A percentile compares a stretch with the other conserved stretches of the same genome.
Evolutionary conservation across 768 basidiomycete genomes (phyloP).

Genomic region (Hericium coralloides): DNA sequence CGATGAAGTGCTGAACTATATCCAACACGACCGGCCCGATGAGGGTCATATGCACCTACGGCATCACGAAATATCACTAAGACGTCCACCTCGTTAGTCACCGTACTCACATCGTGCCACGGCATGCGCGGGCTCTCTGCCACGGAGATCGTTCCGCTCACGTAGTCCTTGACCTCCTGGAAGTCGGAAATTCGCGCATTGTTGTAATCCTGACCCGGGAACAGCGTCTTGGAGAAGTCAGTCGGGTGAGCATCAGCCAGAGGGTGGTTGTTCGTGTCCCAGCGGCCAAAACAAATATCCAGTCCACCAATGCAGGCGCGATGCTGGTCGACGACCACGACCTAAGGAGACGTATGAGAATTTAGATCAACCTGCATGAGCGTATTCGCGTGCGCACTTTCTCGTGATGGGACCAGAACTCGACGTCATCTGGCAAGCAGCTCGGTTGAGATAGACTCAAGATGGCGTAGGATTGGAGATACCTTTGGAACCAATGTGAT

Average conservation of each 20-base stretch:
- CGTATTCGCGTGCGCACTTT: conserved; percentile 32
- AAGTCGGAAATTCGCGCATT: conserved; percentile 85
- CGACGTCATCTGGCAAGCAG: conserved; percentile 46
- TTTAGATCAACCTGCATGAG: background rate
- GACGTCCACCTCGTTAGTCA: background rate
- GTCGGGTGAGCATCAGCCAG: conserved; percentile 91
- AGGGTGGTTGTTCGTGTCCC: conserved; percentile 89
- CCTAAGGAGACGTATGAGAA: conserved; percentile 19
- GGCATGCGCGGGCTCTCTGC: conserved; percentile 76
- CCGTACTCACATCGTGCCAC: conserved; percentile 80
- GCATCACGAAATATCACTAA: background rate
- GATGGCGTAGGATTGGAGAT: background rate
- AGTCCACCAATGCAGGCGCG: conserved; percentile 86
- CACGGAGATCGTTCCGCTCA: conserved; percentile 58
- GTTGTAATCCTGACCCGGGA: conserved; percentile 93
- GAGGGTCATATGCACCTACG: conserved; percentile 76
- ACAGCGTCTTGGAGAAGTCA: conserved; percentile 70
- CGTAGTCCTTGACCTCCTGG: conserved; percentile 66
- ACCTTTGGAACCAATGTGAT: conserved; percentile 80
- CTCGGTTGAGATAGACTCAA: background rate
- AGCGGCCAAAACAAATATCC: conserved; percentile 94
- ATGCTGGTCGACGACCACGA: conserved; percentile 84
- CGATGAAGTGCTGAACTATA: conserved; percentile 86
- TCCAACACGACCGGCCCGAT: conserved; percentile 80
- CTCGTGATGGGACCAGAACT: conserved; percentile 92